Percentiles rank a stretch among this genome's conserved stretches.
phyloP scores from a whole-genome alignment of 441 rosid species.

The Dalechampia spathulata region DNA sequence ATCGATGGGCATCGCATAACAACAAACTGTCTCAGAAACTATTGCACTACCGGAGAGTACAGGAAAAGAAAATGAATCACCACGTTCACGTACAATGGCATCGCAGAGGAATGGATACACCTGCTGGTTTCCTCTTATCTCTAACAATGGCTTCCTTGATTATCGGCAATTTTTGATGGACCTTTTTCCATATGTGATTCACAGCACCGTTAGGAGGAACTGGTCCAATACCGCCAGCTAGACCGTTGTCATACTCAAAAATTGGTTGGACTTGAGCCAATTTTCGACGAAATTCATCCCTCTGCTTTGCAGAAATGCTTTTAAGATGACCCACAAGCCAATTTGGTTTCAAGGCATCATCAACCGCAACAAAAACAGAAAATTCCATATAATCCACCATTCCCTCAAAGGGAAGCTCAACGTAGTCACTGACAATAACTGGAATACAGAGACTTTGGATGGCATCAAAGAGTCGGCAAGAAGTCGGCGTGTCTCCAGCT shows the following conservation, averaged over 20 bases:
- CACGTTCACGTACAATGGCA: constrained; percentile 67
- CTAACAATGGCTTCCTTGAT: constrained; percentile 67
- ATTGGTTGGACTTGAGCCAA: constrained; percentile 50
- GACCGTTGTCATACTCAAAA: constrained; percentile 59
- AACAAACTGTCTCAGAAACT: not conserved
- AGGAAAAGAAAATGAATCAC: not conserved
- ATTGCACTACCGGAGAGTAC: not conserved
- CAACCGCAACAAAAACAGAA: constrained; percentile 58
- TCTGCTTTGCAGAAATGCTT: constrained; percentile 39
- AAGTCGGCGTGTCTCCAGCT: constrained; percentile 93
- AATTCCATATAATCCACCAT: constrained; percentile 65
- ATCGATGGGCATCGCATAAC: not conserved
- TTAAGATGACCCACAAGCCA: constrained; percentile 62
- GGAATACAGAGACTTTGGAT: constrained; percentile 91
- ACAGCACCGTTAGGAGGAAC: constrained; percentile 68
- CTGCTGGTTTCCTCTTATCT: constrained; percentile 65
- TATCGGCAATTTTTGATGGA: constrained; percentile 59
- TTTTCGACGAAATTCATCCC: constrained; percentile 39
- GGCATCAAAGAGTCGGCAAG: constrained; percentile 92
- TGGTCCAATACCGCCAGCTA: constrained; percentile 61
- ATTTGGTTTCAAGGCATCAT: constrained; percentile 63
- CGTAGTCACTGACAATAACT: constrained; percentile 70
- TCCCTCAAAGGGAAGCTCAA: constrained; percentile 89
- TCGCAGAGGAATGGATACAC: constrained; percentile 57
- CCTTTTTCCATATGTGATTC: constrained; percentile 80